These are phyloP conservation scores for Clonostachys solani DNA, from an alignment of 2,329 filamentous ascomycete species.

Conservation along the genomic window DNA sequence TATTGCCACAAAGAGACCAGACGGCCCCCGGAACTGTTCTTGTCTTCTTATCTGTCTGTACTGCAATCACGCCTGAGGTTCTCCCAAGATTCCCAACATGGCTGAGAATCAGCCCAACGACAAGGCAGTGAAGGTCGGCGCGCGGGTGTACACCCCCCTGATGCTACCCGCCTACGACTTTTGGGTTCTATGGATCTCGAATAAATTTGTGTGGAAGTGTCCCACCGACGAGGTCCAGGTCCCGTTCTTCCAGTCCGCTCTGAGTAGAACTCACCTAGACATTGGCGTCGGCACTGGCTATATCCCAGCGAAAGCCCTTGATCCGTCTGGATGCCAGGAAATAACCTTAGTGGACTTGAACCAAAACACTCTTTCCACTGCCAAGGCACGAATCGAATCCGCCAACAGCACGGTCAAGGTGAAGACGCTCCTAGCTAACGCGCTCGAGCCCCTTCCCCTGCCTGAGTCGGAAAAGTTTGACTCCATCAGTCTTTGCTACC, in stretches of 20 bases:
- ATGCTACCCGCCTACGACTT: conserved; percentile 16
- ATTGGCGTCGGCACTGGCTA: conserved; percentile 33
- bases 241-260: conserved; percentile 25
- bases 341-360: conserved; percentile 31
- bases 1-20: too few species aligned
- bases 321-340: conserved; percentile 7
- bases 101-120: too few species aligned
- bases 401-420: conserved; percentile 12
- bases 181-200: conserved; percentile 26
- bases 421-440: conserved; percentile 25
- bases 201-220: conserved; percentile 28
- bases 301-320: conserved; percentile 19
- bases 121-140: too few species aligned
- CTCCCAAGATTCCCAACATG: too few species aligned
- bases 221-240: conserved; percentile 18
- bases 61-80: too few species aligned
- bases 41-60: too few species aligned
- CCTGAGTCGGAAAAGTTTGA: conserved; percentile 19
- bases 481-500: conserved; percentile 23
- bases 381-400: conserved; percentile 15
- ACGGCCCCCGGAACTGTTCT: too few species aligned
- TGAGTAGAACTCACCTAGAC: conserved; percentile 29
- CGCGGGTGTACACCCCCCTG: background rate
- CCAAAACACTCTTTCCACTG: conserved; percentile 18
- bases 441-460: conserved; percentile 22